Conservation (phyloP, 305 asterid species). For the Fraxinus ornus region DNA sequence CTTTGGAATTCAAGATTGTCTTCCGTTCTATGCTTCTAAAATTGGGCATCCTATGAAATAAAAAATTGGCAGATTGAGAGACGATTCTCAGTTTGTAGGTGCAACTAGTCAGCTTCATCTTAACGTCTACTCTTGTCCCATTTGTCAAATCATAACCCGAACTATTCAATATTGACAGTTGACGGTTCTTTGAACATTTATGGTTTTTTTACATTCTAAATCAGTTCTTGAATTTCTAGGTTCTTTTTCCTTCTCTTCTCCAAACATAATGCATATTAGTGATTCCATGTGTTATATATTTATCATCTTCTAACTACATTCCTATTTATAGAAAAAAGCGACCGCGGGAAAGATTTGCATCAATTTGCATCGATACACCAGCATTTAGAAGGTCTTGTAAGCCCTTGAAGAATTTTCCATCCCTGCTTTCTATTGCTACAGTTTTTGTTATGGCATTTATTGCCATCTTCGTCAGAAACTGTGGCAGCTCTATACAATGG, state of each 20-base stretch:
- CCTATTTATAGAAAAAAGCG: conserved; percentile 52
- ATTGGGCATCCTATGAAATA: neutral
- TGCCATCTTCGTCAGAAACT: conserved; percentile 40
- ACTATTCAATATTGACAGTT: neutral
- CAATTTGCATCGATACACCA: conserved; percentile 47
- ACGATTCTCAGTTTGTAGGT: neutral
- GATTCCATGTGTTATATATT: neutral
- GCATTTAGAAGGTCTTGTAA: conserved; percentile 31
- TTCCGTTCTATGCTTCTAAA: neutral
- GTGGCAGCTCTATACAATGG: conserved; percentile 31
- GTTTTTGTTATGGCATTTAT: conserved; percentile 39
- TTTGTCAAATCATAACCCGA: neutral
- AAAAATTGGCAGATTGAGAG: neutral
- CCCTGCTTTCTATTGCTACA: conserved; percentile 36
- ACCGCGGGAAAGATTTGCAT: conserved; percentile 74
- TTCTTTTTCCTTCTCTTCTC: neutral
- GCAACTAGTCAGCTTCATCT: neutral
- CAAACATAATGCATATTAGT: neutral
- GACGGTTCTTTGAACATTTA: neutral
- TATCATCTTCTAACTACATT: conserved; percentile 1
- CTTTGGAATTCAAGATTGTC: neutral
- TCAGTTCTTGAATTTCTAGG: neutral
- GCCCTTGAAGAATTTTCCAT: conserved; percentile 35
- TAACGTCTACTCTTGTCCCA: neutral
- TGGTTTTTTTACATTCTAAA: neutral